A percentile compares a stretch with the other conserved stretches of the same genome.
Conservation (phyloP, 257 asterid species). For the Nicotiana otophora region DNA sequence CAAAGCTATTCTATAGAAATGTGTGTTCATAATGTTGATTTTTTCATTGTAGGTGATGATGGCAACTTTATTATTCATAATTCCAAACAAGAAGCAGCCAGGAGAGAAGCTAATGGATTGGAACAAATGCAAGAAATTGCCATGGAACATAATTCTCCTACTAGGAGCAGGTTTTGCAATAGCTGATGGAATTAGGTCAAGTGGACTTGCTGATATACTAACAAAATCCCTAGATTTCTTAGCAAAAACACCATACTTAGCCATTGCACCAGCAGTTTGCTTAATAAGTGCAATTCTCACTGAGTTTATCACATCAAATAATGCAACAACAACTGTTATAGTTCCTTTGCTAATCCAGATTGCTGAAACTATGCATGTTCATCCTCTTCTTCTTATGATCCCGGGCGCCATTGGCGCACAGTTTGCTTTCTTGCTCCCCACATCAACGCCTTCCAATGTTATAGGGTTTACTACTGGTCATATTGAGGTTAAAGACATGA, state of each 20-base stretch:
- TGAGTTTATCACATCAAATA: conserved; percentile 83
- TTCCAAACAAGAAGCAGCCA: conserved; percentile 63
- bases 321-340: conserved; percentile 68
- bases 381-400: conserved; percentile 65
- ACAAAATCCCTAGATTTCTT: conserved; percentile 54
- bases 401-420: conserved; percentile 84
- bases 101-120: conserved; percentile 97
- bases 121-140: conserved; percentile 90
- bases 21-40: not conserved
- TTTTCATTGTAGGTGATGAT: conserved; percentile 49
- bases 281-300: conserved; percentile 59
- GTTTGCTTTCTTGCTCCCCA: conserved; percentile 61
- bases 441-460: conserved; percentile 79
- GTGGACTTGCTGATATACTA: conserved; percentile 72
- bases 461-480: conserved; percentile 87
- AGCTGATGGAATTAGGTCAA: conserved; percentile 76
- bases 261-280: conserved; percentile 68
- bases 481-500: conserved; percentile 63
- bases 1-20: too few species aligned
- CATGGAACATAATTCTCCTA: conserved; percentile 74
- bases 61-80: conserved; percentile 82
- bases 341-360: conserved; percentile 65
- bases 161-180: conserved; percentile 92
- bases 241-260: conserved; percentile 55
- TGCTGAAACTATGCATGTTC: conserved; percentile 50